Base-by-base conservation (phyloP, 139 green algal species). In the Tetradesmus obliquus region DNA sequence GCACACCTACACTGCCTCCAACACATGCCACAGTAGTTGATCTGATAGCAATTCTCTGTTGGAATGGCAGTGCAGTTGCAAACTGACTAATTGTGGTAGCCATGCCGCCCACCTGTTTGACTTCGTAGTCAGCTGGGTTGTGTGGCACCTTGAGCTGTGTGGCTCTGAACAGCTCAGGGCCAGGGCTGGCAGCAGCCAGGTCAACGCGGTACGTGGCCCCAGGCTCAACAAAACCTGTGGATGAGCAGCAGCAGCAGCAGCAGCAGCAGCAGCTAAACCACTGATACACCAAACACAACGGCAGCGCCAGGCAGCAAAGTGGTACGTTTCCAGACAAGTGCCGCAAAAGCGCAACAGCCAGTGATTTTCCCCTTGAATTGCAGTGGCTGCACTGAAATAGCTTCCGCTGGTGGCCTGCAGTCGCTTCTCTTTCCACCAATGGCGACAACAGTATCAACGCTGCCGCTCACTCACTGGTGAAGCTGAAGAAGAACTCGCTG, bases 401-500 rank as follows among this genome's bases (percentile, higher is more conserved):
- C 32, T 45, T 45, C 32, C 32, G 32, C 32, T 66, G 57, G 7
- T 66, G 57, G 7, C 32, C 32, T 55, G 76, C 76, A 19, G 76
- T 22, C 32, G n/a, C 32, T 8, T 83, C 20, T 54, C 13, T 83
- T 7, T 15, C 12, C 7, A 55, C 79, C 5, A 84, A 84, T 60
- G 24, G n/a, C 51, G 32, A 51, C 32, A 12, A 32, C 51, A 5
- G 4, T 13, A 32, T 17, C 82, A 71, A 24, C 55, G 53, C 57
- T 79, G 58, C 85, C 20, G 9, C 17, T 24, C 53, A 17, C 88
- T 88, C 51, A 92, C 88, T 91, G 62, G 92, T 95, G 95, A 98
- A 98, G n/a, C 88, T 94, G 90, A 98, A 98, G 93, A 98, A 99
- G 54, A 95, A 93, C 87, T 98, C 94, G 0, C 85, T 94, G 86